Base-by-base conservation (phyloP, 2,329 filamentous ascomycete species). In the Fusarium sp. region DNA sequence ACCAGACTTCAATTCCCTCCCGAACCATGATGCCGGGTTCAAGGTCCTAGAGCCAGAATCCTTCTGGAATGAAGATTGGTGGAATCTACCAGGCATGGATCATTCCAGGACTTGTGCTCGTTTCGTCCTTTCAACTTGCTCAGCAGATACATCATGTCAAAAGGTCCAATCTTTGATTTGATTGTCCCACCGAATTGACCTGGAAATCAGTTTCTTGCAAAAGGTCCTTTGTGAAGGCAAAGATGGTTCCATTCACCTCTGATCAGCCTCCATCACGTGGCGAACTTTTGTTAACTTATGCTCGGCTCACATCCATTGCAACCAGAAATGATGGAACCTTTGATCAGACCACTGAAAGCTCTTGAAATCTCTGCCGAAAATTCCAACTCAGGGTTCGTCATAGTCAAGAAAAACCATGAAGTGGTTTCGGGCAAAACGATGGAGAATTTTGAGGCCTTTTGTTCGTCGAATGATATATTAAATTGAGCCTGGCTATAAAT, bases 231-330 rank as follows among this genome's bases (percentile, higher is more conserved):
- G 37, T 54, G 56, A 58, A 46, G 33, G 37, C n/a, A 21, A 58
- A 61, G 37, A 73, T 53, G 40, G 56, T 64, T 73, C 57, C 69
- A 73, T 71, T 53, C 30, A 50, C 47, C 47, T 54, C 28, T 42
- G 47, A 52, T 49, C 57, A 54, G 49, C 33, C 47, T 65, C 43
- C 37, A 44, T 57, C 70, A 71, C 67, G 54, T 63, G 62, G 59
- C 63, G 71, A 73, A 73, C 71, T 73, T 73, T 73, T 73, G 71
- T 69, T 49, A 59, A 37, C 30, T 33, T 19, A 32, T 52, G 47
- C 62, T 63, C 38, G 49, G 57, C 53, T 73, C 62, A 60, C 44
- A 28, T 37, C 30, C 50, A 53, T 19, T 60, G 62, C 47, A 64
- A 63, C 67, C 54, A 67, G 47, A 66, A 60, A 60, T 33, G 42